Conservation (phyloP, 192 early-diverging fungal species). For the Coemansia sp. region DNA sequence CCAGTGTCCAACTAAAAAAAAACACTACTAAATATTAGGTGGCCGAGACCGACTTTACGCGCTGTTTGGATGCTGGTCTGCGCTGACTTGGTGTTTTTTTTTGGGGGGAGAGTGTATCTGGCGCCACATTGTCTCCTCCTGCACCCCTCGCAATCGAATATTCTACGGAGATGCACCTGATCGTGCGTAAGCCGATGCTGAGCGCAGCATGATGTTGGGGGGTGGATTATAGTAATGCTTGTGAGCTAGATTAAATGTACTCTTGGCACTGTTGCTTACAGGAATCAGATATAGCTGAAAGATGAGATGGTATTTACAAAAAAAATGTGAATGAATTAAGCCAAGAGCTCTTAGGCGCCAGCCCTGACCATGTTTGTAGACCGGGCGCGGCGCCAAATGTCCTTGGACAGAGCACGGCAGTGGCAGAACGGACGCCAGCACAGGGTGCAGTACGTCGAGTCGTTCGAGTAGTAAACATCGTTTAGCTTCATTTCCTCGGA, state of each 20-base stretch:
- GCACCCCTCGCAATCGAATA: slow-evolving; percentile 8
- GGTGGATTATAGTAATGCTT: not conserved
- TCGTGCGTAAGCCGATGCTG: slow-evolving; percentile 7
- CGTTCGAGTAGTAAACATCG: slow-evolving; percentile 54
- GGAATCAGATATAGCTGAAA: not conserved
- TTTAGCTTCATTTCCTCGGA: slow-evolving; percentile 53
- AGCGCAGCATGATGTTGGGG: not conserved
- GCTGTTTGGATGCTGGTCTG: slow-evolving; percentile 24
- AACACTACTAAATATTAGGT: slow-evolving; percentile 20
- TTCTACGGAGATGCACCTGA: not conserved
- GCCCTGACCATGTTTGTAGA: slow-evolving; percentile 53
- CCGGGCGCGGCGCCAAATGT: slow-evolving; percentile 55
- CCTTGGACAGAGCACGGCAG: slow-evolving; percentile 55
- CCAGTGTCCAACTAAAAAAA: not conserved
- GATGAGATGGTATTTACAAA: slow-evolving; percentile 4
- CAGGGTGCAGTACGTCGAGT: slow-evolving; percentile 51
- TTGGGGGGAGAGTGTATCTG: not conserved
- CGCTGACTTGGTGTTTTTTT: not conserved
- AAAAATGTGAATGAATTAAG: not conserved
- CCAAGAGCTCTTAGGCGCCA: slow-evolving; percentile 26
- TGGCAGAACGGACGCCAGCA: slow-evolving; percentile 57
- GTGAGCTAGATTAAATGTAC: not conserved
- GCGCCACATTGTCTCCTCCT: not conserved
- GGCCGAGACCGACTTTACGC: slow-evolving; percentile 29
- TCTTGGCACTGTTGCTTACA: not conserved